These are phyloP conservation scores for Styphnolobium japonicum DNA, from an alignment of 306 rosid species.

Conservation along the genomic window DNA sequence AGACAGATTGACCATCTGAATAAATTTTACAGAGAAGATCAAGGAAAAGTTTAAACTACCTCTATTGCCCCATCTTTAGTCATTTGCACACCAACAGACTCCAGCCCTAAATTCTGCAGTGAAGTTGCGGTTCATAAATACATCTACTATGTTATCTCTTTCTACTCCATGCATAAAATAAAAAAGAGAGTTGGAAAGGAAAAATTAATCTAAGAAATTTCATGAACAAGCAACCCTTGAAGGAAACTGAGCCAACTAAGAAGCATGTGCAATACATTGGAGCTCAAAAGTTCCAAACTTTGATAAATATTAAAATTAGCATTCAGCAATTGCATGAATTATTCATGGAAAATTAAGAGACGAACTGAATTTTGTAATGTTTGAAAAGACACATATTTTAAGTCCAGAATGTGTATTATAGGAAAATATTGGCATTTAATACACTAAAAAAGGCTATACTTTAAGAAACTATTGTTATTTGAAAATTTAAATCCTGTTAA, in stretches of 20 bases:
- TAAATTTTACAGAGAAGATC: constrained; percentile 1
- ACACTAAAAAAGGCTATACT: neutral
- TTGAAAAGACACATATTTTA: neutral
- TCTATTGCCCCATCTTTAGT: constrained; percentile 80
- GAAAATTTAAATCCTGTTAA: neutral
- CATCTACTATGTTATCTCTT: neutral
- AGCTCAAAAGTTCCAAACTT: constrained; percentile 4
- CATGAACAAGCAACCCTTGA: constrained; percentile 15
- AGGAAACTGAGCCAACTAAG: neutral
- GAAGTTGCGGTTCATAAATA: constrained; percentile 28
- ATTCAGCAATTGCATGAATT: neutral
- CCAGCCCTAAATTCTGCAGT: constrained; percentile 90
- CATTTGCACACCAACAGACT: constrained; percentile 74
- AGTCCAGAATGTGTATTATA: neutral
- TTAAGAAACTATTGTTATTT: neutral
- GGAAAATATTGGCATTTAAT: neutral
- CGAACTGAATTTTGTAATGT: constrained; percentile 9
- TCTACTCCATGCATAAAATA: neutral
- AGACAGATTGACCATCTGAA: neutral
- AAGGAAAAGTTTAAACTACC: constrained; percentile 51
- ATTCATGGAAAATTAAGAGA: constrained; percentile 3
- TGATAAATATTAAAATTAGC: constrained; percentile 9
- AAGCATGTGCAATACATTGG: neutral
- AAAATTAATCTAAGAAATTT: constrained; percentile 9
- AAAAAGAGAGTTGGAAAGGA: constrained; percentile 3